Evolutionary conservation across 257 asterid species (phyloP).

Genomic region (Lycium barbarum): DNA sequence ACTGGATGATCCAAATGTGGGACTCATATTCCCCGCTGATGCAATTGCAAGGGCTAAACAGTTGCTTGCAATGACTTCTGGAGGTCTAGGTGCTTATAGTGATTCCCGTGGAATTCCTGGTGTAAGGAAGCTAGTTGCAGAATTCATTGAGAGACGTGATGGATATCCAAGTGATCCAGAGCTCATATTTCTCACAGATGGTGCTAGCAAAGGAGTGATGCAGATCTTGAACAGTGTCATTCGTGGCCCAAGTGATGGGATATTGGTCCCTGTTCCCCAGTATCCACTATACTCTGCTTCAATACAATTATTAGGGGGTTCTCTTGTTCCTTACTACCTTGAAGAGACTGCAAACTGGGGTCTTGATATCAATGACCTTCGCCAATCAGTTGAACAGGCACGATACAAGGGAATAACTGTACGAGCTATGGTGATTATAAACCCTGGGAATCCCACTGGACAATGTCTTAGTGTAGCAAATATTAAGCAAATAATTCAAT

Average conservation of each 20-base stretch:
- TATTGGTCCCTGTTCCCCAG: constrained; percentile 98
- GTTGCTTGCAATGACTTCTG: constrained; percentile 76
- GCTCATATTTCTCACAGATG: constrained; percentile 92
- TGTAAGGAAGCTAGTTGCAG: constrained; percentile 92
- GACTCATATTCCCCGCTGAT: constrained; percentile 92
- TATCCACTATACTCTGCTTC: constrained; percentile 98
- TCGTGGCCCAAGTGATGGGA: constrained; percentile 77
- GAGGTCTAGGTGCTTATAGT: constrained; percentile 99
- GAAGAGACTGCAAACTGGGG: constrained; percentile 99
- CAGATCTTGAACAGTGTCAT: constrained; percentile 79
- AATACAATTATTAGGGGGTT: constrained; percentile 83
- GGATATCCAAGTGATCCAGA: constrained; percentile 99
- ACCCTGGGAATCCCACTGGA: constrained; percentile 98
- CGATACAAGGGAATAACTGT: constrained; percentile 90
- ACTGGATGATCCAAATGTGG: constrained; percentile 96
- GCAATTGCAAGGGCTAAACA: constrained; percentile 95
- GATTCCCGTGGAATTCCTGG: constrained; percentile 99
- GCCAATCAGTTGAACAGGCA: constrained; percentile 81
- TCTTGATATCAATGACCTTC: constrained; percentile 82
- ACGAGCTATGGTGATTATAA: constrained; percentile 98
- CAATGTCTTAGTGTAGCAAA: constrained; percentile 93
- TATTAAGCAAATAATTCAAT: constrained; percentile 63
- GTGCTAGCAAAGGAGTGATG: constrained; percentile 99
- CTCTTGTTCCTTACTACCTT: constrained; percentile 93
- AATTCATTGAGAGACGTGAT: constrained; percentile 95